These are phyloP conservation scores for Talaromyces sp. DNA, from an alignment of 2,329 filamentous ascomycete genomes.

Conservation along the genomic window DNA sequence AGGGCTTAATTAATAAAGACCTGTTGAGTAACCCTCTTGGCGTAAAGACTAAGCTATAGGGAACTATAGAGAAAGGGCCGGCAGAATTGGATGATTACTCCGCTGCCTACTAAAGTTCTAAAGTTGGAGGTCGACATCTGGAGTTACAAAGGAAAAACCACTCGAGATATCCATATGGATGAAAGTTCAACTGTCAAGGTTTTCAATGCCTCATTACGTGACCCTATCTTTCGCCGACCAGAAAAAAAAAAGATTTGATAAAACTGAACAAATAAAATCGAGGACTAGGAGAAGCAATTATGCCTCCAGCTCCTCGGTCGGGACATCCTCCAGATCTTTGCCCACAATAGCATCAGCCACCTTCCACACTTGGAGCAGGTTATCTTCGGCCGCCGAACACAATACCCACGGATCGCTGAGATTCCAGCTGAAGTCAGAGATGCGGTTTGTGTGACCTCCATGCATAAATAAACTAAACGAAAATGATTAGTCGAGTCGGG, in stretches of 20 bases:
- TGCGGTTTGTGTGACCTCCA: constrained; percentile 93
- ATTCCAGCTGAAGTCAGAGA: constrained; percentile 98
- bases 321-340: constrained; percentile 73
- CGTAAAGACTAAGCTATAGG: neutral
- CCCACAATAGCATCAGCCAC: constrained; percentile 80
- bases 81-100: neutral
- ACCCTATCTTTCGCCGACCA: constrained; percentile 1
- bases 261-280: neutral
- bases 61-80: too few relatives aligned
- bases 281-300: constrained; percentile 20
- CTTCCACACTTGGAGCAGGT: constrained; percentile 93
- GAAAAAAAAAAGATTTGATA: neutral
- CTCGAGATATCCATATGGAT: too few relatives aligned
- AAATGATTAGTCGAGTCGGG: constrained; percentile 1
- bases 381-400: constrained; percentile 94
- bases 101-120: too few relatives aligned
- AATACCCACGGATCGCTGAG: constrained; percentile 95
- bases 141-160: too few relatives aligned
- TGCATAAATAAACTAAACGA: constrained; percentile 82
- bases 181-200: neutral
- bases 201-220: constrained; percentile 3
- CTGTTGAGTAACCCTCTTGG: too few relatives aligned
- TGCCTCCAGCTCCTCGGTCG: constrained; percentile 73
- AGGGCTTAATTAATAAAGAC: too few relatives aligned
- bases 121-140: too few relatives aligned